These are phyloP conservation scores for Centaurea solstitialis DNA, from an alignment of 129 eudicot species.

Conservation along the genomic window DNA sequence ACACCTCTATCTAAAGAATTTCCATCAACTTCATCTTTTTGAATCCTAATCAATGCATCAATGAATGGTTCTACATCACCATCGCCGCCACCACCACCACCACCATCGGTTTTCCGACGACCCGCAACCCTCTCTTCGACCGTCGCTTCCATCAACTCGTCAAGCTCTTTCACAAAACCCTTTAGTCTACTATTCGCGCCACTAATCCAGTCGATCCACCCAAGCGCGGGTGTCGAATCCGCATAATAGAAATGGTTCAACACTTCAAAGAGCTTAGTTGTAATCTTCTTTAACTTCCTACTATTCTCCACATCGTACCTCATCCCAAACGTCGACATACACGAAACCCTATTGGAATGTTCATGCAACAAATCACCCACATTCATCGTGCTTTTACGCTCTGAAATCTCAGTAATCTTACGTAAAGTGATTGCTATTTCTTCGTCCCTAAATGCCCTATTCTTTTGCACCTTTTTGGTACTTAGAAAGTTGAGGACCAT, in stretches of 20 bases:
- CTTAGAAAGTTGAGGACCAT: conserved; percentile 48
- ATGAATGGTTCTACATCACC: conserved; percentile 33
- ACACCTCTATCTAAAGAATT: conserved; percentile 22
- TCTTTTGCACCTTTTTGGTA: conserved; percentile 48
- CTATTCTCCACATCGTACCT: conserved; percentile 30
- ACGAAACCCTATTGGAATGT: conserved; percentile 36
- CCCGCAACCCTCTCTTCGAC: conserved; percentile 19
- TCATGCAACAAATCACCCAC: conserved; percentile 36
- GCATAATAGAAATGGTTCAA: conserved; percentile 30
- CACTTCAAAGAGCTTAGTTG: conserved; percentile 26
- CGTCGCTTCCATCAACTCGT: conserved; percentile 25
- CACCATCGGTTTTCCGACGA: too few species aligned
- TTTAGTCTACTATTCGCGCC: conserved; percentile 8
- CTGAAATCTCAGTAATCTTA: conserved; percentile 21
- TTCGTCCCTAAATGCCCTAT: conserved; percentile 22
- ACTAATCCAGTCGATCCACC: conserved; percentile 25
- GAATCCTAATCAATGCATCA: conserved; percentile 30
- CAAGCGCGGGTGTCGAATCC: conserved; percentile 36
- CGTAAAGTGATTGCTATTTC: conserved; percentile 35
- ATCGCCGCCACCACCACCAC: background rate
- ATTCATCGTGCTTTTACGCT: conserved; percentile 6
- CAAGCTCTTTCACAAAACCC: conserved; percentile 28
- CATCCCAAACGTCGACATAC: conserved; percentile 51
- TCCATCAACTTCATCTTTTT: conserved; percentile 12
- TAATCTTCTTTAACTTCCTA: conserved; percentile 22